Percentiles rank a stretch among this genome's conserved stretches.
Evolutionary conservation across 2,329 filamentous ascomycete genomes (phyloP).

Genomic region (Cercospora zeae-maydis): DNA sequence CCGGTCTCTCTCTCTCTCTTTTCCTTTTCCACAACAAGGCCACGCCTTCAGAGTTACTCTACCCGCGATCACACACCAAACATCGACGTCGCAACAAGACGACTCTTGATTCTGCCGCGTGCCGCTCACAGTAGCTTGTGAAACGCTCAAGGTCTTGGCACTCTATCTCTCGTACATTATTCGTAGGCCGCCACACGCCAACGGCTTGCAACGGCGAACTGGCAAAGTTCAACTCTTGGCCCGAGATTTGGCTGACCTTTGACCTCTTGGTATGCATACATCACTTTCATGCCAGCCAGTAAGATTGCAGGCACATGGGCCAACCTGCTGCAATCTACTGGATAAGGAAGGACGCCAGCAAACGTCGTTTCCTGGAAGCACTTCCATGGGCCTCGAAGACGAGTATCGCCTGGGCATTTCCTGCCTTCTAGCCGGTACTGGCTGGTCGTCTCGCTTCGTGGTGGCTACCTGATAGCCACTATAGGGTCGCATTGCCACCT

Average conservation of each 20-base stretch:
- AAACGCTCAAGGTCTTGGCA: neutral
- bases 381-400: neutral
- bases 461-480: conserved; percentile 4
- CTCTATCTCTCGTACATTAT: conserved; percentile 1
- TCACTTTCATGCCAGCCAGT: neutral
- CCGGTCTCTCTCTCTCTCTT: neutral
- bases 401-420: neutral
- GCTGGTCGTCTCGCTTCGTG: neutral
- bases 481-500: neutral
- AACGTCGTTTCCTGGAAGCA: neutral
- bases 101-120: neutral
- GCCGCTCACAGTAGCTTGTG: neutral
- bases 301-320: neutral
- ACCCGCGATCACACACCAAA: neutral
- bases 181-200: neutral
- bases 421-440: neutral
- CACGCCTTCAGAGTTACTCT: neutral
- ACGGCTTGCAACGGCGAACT: conserved; percentile 2
- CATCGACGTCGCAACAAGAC: neutral
- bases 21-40: neutral
- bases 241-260: neutral
- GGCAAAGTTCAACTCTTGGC: conserved; percentile 1
- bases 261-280: conserved; percentile 2
- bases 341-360: neutral
- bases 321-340: neutral